Evolutionary conservation across 805 yeast genomes (phyloP).

Genomic region (Yamadazyma sp.): DNA sequence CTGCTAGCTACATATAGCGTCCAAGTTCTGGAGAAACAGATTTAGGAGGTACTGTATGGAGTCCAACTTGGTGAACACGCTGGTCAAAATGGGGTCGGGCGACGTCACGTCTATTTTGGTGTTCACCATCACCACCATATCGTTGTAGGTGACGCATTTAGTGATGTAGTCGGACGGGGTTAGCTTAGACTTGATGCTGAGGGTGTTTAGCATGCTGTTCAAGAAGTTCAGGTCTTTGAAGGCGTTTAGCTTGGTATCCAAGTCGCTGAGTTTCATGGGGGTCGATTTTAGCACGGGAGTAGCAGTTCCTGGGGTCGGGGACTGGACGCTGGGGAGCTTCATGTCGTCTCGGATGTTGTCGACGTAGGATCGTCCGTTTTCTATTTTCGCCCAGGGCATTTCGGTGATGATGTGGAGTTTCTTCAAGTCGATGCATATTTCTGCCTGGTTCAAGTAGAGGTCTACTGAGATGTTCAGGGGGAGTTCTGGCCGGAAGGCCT

Average conservation of each 20-base stretch:
- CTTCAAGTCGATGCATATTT: constrained; percentile 59
- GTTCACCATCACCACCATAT: constrained; percentile 59
- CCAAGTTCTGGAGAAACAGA: constrained; percentile 27
- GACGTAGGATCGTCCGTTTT: constrained; percentile 50
- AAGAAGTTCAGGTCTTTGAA: constrained; percentile 8
- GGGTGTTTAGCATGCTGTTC: constrained; percentile 10
- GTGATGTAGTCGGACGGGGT: constrained; percentile 55
- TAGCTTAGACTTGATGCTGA: constrained; percentile 24
- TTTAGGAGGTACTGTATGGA: constrained; percentile 54
- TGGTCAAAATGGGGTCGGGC: constrained; percentile 66
- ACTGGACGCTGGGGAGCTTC: constrained; percentile 28
- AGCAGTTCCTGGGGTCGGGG: constrained; percentile 10
- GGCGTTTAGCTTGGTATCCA: constrained; percentile 14
- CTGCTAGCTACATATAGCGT: no score
- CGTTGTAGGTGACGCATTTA: constrained; percentile 59
- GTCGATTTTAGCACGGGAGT: constrained; percentile 11
- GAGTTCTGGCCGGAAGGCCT: constrained; percentile 46
- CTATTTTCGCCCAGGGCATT: constrained; percentile 61
- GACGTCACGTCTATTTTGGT: constrained; percentile 60
- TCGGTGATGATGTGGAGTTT: constrained; percentile 49
- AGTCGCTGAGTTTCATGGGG: constrained; percentile 25
- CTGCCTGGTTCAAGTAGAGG: constrained; percentile 58
- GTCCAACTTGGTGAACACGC: constrained; percentile 62
- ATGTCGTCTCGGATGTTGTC: constrained; percentile 59
- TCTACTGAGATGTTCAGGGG: constrained; percentile 54